Percentiles rank a stretch among this genome's conserved stretches.
These are phyloP conservation scores for Ramaria sp. DNA, from an alignment of 768 basidiomycete species.

Conservation along the genomic window DNA sequence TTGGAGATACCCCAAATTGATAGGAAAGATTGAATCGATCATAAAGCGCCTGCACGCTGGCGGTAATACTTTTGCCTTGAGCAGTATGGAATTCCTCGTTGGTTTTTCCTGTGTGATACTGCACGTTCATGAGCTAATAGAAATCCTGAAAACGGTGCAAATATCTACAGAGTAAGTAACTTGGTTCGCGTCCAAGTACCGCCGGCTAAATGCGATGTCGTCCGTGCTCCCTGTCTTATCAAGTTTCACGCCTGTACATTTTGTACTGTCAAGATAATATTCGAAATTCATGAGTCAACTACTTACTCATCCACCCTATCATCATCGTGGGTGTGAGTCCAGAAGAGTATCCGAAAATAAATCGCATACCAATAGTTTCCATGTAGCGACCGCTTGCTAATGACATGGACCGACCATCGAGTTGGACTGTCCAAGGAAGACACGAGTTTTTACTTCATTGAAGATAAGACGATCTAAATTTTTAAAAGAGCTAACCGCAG, in stretches of 20 bases:
- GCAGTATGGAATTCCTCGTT: conserved; percentile 51
- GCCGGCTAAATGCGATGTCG: conserved; percentile 51
- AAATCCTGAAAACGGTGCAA: too few relatives aligned
- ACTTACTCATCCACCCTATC: conserved; percentile 52
- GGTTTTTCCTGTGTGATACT: conserved; percentile 57
- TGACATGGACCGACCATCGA: conserved; percentile 67
- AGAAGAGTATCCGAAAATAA: not conserved
- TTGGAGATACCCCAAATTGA: conserved; percentile 62
- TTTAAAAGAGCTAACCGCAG: conserved; percentile 39
- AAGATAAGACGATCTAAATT: not conserved
- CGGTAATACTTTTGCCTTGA: conserved; percentile 40
- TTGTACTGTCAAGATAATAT: not conserved
- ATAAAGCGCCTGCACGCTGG: conserved; percentile 42
- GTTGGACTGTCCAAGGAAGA: conserved; percentile 30
- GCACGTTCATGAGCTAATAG: conserved; percentile 1
- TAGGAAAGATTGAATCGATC: conserved; percentile 49
- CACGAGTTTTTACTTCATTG: not conserved
- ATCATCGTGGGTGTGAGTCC: not conserved
- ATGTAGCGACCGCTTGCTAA: conserved; percentile 83
- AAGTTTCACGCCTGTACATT: conserved; percentile 40
- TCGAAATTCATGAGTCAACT: not conserved
- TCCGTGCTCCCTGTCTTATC: conserved; percentile 24
- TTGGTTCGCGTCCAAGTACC: conserved; percentile 74
- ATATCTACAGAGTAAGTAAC: conserved; percentile 56
- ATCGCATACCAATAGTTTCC: conserved; percentile 71